Evolutionary conservation across 257 asterid species (phyloP).

Genomic region (Perilla frutescens): DNA sequence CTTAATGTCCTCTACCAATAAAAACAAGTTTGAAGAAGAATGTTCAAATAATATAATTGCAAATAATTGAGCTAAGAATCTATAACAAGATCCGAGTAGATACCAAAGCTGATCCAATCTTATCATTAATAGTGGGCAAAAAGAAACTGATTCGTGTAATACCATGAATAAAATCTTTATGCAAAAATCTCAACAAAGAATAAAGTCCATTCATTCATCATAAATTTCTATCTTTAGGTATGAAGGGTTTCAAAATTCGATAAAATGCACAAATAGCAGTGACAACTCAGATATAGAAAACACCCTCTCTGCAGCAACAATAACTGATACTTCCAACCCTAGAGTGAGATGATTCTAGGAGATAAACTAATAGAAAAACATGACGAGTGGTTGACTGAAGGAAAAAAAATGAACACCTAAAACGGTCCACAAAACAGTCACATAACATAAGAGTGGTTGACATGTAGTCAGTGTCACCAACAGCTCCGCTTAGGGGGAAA

Average conservation of each 20-base stretch:
- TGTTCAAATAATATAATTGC: constrained; percentile 18
- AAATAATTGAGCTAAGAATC: constrained; percentile 6
- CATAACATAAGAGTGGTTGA: too few species aligned
- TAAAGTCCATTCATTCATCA: background rate
- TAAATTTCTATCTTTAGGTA: background rate
- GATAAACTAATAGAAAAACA: background rate
- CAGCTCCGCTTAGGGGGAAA: too few species aligned
- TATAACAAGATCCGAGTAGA: constrained; percentile 5
- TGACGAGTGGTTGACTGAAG: background rate
- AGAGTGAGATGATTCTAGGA: background rate
- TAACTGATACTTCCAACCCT: background rate
- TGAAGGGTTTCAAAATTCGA: background rate
- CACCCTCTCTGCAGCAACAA: background rate
- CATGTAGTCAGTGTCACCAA: too few species aligned
- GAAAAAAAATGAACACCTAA: too few species aligned
- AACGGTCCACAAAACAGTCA: too few species aligned
- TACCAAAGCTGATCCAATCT: background rate
- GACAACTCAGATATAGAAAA: too few species aligned
- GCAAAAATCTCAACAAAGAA: background rate
- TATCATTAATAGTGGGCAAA: background rate
- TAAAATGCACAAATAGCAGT: background rate
- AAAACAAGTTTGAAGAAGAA: constrained; percentile 51
- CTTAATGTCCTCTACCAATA: constrained; percentile 71
- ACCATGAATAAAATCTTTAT: background rate
- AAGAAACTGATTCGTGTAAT: background rate